A percentile compares a stretch with the other conserved stretches of the same genome.
phyloP scores from a whole-genome alignment of 2,329 filamentous ascomycete species.

The Colletotrichum godetiae region DNA sequence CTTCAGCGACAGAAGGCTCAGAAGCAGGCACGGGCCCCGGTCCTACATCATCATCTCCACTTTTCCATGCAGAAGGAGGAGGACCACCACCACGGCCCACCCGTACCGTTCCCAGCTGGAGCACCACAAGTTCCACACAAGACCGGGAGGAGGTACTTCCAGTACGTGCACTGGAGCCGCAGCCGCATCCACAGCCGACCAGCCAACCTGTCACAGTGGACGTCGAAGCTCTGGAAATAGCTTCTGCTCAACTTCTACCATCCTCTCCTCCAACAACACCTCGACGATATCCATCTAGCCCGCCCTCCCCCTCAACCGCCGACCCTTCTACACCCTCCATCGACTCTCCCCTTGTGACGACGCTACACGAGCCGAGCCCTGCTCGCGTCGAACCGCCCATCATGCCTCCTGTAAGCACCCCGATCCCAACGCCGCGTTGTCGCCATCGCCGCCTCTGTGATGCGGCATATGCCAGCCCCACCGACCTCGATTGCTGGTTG shows the following conservation, averaged over 20 bases:
- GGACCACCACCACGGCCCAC: not conserved
- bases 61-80: conserved; percentile 22
- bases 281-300: conserved; percentile 45
- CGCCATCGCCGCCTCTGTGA: conserved; percentile 21
- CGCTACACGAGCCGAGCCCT: conserved; percentile 33
- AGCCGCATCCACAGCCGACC: conserved; percentile 34
- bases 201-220: conserved; percentile 26
- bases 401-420: conserved; percentile 67
- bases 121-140: conserved; percentile 11
- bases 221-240: conserved; percentile 47
- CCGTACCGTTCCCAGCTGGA: conserved; percentile 18
- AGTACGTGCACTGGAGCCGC: conserved; percentile 31
- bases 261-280: conserved; percentile 54
- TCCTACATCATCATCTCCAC: conserved; percentile 34
- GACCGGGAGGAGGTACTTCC: conserved; percentile 13
- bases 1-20: conserved; percentile 40
- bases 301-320: conserved; percentile 42
- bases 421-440: conserved; percentile 37
- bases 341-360: conserved; percentile 25
- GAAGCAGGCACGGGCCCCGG: conserved; percentile 32
- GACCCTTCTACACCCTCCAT: conserved; percentile 46
- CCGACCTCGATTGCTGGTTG: conserved; percentile 25
- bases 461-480: conserved; percentile 31
- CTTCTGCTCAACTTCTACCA: conserved; percentile 53
- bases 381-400: conserved; percentile 49